A percentile compares a stretch with the other conserved stretches of the same genome.
phyloP scores from a whole-genome alignment of 108 stramenopile species.

The Skeletonema potamos region DNA sequence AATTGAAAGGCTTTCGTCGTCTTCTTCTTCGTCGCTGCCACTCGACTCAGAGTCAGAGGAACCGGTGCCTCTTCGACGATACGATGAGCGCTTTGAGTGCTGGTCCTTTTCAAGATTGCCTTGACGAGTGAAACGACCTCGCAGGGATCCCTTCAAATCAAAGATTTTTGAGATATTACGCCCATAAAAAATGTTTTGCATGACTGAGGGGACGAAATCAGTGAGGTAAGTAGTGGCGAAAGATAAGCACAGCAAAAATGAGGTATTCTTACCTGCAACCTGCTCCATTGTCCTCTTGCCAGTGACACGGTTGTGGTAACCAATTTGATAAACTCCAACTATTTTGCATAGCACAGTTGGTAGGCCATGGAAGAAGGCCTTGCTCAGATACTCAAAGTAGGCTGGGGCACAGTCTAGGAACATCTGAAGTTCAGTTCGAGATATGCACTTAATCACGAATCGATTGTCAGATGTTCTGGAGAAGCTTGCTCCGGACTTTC shows the following conservation, averaged over 20 bases:
- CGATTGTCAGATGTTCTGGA: constrained; percentile 82
- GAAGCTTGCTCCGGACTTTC: constrained; percentile 92
- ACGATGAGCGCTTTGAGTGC: constrained; percentile 16
- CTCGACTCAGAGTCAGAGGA: constrained; percentile 35
- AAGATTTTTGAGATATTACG: constrained; percentile 88
- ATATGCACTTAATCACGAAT: constrained; percentile 95
- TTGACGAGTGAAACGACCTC: constrained; percentile 89
- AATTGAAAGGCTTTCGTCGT: constrained; percentile 16
- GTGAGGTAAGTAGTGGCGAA: background rate
- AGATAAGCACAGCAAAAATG: background rate
- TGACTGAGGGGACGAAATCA: constrained; percentile 2
- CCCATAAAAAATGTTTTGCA: constrained; percentile 92
- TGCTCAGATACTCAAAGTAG: constrained; percentile 96
- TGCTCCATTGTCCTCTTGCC: constrained; percentile 96
- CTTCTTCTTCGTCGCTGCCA: constrained; percentile 43
- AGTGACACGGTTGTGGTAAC: constrained; percentile 91
- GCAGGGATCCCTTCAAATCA: constrained; percentile 94
- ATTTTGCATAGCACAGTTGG: constrained; percentile 95
- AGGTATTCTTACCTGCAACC: constrained; percentile 87
- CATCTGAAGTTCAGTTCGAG: constrained; percentile 96
- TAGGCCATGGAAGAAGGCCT: constrained; percentile 93
- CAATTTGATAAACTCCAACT: constrained; percentile 96
- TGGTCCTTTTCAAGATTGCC: constrained; percentile 42
- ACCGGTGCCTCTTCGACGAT: constrained; percentile 33
- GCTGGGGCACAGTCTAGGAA: constrained; percentile 96